Evolutionary conservation across 352 stramenopile species (phyloP).

Genomic region (Phytophthora syringae): DNA sequence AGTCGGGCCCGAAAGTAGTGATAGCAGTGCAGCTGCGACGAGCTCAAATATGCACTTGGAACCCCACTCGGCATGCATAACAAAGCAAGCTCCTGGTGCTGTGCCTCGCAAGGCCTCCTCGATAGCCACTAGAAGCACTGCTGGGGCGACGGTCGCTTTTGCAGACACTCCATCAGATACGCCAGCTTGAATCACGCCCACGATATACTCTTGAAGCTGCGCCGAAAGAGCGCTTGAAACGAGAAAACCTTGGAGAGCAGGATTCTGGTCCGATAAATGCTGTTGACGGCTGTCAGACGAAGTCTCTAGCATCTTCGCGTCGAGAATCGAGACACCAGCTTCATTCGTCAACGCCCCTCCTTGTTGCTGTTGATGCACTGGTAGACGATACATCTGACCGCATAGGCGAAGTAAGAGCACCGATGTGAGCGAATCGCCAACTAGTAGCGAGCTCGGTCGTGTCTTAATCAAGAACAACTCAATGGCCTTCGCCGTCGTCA

Average conservation of each 20-base stretch:
- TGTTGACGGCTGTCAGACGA: background rate
- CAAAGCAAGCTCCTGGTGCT: conserved; percentile 45
- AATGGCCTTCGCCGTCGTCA: conserved; percentile 43
- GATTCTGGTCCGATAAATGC: conserved; percentile 16
- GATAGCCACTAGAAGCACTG: conserved; percentile 57
- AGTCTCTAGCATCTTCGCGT: conserved; percentile 4
- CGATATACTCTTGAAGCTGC: conserved; percentile 58
- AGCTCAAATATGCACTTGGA: conserved; percentile 68
- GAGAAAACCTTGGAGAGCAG: conserved; percentile 49
- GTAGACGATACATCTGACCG: conserved; percentile 64
- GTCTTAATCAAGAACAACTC: conserved; percentile 63
- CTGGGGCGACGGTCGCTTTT: conserved; percentile 8
- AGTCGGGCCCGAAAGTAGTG: conserved; percentile 49
- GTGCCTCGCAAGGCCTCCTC: conserved; percentile 63
- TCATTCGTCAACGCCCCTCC: conserved; percentile 18
- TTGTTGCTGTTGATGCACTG: conserved; percentile 27
- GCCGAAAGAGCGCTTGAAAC: conserved; percentile 47
- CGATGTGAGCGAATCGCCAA: conserved; percentile 64
- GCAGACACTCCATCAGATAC: background rate
- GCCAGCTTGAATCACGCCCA: conserved; percentile 50
- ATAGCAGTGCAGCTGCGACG: conserved; percentile 41
- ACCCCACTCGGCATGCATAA: conserved; percentile 48
- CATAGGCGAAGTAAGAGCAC: conserved; percentile 69
- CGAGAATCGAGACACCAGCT: background rate
- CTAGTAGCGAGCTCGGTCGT: conserved; percentile 46